Percentiles rank a stretch among this genome's conserved stretches.
Conservation (phyloP, 805 yeast species). For the Starmerella vaccinii region DNA sequence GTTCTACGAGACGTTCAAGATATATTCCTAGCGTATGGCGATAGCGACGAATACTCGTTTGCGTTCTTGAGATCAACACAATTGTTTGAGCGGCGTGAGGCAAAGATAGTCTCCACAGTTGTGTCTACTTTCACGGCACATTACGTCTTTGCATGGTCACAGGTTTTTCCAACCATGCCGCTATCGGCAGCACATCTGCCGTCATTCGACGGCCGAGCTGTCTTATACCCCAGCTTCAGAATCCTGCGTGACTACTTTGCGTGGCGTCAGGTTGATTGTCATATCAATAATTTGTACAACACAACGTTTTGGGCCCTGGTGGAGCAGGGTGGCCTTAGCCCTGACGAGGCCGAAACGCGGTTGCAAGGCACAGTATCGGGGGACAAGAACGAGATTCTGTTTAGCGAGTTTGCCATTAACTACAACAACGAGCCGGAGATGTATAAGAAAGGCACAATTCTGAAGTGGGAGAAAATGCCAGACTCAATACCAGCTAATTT, state of each 20-base stretch:
- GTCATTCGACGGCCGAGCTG: slow-evolving; percentile 84
- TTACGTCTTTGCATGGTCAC: slow-evolving; percentile 59
- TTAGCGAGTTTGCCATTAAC: slow-evolving; percentile 66
- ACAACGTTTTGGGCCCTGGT: slow-evolving; percentile 89
- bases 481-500: slow-evolving; percentile 12
- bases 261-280: slow-evolving; percentile 95
- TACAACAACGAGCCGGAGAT: slow-evolving; percentile 86
- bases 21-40: slow-evolving; percentile 77
- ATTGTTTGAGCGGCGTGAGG: slow-evolving; percentile 72
- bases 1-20: slow-evolving; percentile 61
- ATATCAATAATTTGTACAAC: slow-evolving; percentile 87
- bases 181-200: slow-evolving; percentile 53
- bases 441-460: slow-evolving; percentile 70
- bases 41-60: slow-evolving; percentile 89
- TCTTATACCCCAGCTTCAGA: slow-evolving; percentile 58
- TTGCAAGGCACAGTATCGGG: slow-evolving; percentile 65
- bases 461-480: slow-evolving; percentile 41
- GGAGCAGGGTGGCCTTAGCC: slow-evolving; percentile 51
- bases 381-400: slow-evolving; percentile 84
- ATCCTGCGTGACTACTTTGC: slow-evolving; percentile 68
- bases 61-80: slow-evolving; percentile 53
- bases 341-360: slow-evolving; percentile 69
- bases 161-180: slow-evolving; percentile 42
- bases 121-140: slow-evolving; percentile 72
- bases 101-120: slow-evolving; percentile 70